Evolutionary conservation across 164 flowering plant genomes (phyloP), one percentile per base, ranked within the genome.

Genomic region (Vitis riparia): DNA sequence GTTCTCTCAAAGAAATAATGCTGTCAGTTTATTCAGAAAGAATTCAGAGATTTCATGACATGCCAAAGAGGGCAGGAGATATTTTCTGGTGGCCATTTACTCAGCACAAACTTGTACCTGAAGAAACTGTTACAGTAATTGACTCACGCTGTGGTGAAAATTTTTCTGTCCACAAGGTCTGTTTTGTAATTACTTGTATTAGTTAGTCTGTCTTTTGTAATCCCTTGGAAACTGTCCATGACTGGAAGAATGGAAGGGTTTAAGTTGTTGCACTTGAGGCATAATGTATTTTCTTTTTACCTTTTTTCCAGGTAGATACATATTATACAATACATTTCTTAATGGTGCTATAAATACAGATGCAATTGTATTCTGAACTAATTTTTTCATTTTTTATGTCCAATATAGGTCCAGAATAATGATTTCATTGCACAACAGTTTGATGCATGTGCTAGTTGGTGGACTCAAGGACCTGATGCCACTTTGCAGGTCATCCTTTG

Each of bases 401-500:
- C 44, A n/a, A n/a, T 75, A 30, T 68, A 84, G 88, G 86, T 16
- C 50, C 70, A 50, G 65, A 67, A 71, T 66, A 61, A 60, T 55
- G 81, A 80, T 58, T 51, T 71, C 72, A 82, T 95, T 58, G 70
- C 81, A 76, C 89, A 90, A 62, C 87, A 88, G 66, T 93, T 95
- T 86, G 99, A 95, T 84, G 99, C 93, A 29, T 93, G 98, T 84
- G 99, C 99, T 71, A 93, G 99, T 81, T 95, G 99, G 99, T 95
- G 99, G 99, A 93, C 99, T 67, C 99, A 95, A 82, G 99, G 98
- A 68, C 97, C 98, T 66, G 89, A 90, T 87, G 78, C 85, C 71
- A 78, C 83, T 55, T 77, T 95, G 71, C 99, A 95, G 98, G 99
- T 93, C 87, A 77, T 71, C 70, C 32, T 67, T 50, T 68, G 51